These are phyloP conservation scores for Taxillus chinensis DNA, from an alignment of 164 flowering plant genomes.

Conservation along the genomic window DNA sequence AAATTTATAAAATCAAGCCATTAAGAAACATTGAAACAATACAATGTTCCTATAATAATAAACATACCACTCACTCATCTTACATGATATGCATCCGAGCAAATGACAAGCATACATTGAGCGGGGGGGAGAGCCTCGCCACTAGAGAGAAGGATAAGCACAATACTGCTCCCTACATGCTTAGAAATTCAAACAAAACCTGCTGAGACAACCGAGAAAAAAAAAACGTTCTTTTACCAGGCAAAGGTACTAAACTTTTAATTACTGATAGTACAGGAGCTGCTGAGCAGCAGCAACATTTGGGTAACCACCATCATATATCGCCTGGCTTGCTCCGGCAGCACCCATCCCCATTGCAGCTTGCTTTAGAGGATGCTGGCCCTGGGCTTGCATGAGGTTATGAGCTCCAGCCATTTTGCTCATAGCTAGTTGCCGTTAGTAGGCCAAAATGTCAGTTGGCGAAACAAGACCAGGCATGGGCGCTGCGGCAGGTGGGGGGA, in stretches of 20 bases:
- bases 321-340: slow-evolving; percentile 69
- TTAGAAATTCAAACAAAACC: slow-evolving; percentile 9
- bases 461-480: slow-evolving; percentile 48
- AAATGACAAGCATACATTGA: too few relatives aligned
- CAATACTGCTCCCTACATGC: slow-evolving; percentile 8
- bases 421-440: slow-evolving; percentile 82
- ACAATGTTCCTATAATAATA: too few relatives aligned
- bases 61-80: too few relatives aligned
- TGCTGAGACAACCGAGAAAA: slow-evolving; percentile 9
- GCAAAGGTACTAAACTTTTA: neutral
- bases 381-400: slow-evolving; percentile 61
- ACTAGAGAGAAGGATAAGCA: too few relatives aligned
- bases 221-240: neutral
- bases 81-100: neutral
- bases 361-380: slow-evolving; percentile 59
- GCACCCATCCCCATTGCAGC: slow-evolving; percentile 57
- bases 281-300: slow-evolving; percentile 75
- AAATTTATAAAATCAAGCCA: too few relatives aligned
- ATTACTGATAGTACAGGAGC: slow-evolving; percentile 77
- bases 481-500: slow-evolving; percentile 83
- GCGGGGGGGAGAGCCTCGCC: too few relatives aligned
- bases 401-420: slow-evolving; percentile 82
- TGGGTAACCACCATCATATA: slow-evolving; percentile 70
- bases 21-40: too few relatives aligned
- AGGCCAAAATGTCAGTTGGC: slow-evolving; percentile 62